Evolutionary conservation across 148 eudicot genomes (phyloP).

Genomic region (Chenopodium suecicum): DNA sequence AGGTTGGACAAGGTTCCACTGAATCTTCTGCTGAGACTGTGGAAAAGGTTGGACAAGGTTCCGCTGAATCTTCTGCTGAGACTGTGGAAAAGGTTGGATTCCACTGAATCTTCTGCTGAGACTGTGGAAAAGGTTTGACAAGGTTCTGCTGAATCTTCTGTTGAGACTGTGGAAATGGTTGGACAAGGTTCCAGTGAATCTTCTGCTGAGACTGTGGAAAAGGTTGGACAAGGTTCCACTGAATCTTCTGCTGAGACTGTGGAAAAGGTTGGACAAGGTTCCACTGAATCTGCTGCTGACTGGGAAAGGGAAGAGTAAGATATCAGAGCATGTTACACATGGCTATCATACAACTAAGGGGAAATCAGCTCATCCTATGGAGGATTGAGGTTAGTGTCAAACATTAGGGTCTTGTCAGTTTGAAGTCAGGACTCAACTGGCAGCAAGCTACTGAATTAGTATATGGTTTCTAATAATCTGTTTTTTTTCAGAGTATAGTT

Average conservation of each 20-base stretch:
- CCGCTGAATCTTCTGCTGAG: conserved; percentile 27
- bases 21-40: conserved; percentile 35
- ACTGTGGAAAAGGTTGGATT: neutral
- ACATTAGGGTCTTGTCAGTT: too few species aligned
- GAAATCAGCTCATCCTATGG: conserved; percentile 78
- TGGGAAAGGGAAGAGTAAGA: conserved; percentile 85
- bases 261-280: too few species aligned
- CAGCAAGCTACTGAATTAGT: neutral
- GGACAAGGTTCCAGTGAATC: neutral
- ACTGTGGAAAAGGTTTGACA: neutral
- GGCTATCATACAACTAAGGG: conserved; percentile 82
- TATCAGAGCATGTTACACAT: conserved; percentile 57
- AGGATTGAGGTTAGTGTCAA: conserved; percentile 53
- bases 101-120: conserved; percentile 25
- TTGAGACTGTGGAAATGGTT: conserved; percentile 52
- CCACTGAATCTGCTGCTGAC: neutral
- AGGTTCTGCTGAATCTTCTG: too few species aligned
- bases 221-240: too few species aligned
- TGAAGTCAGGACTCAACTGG: too few species aligned
- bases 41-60: conserved; percentile 42
- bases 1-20: conserved; percentile 60
- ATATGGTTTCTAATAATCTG: neutral
- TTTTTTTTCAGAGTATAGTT: conserved; percentile 57
- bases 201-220: conserved; percentile 30
- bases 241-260: conserved; percentile 31